Evolutionary conservation across 2,329 filamentous ascomycete species (phyloP), one percentile per base, ranked within the genome.

Genomic region (Cytospora piceae): DNA sequence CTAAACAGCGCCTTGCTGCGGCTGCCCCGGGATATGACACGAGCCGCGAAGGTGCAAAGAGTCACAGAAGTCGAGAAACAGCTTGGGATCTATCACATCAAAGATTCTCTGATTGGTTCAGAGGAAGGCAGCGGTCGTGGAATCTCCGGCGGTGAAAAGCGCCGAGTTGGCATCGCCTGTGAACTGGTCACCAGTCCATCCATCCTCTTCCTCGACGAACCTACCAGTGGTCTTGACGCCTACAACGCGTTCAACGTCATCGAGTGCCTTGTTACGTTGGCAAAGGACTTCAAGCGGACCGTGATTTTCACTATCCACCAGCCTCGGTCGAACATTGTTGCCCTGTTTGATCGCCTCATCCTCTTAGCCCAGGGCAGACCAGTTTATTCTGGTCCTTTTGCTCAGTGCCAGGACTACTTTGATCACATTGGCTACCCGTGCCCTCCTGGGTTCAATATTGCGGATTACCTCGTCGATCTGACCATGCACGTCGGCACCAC

Each of bases 271-370:
- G 94, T 98, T 49, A 97, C 91, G 1, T 81, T 99, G 54, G 95
- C 96, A 60, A 97, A 97, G 81, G 95, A 89, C 52, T 99, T 98
- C 80, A 96, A 97, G 79, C 87, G 96, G 67, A 99, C 96, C 0
- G 93, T 99, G 63, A 91, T 99, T 68, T 97, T 99, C 79, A 99
- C 95, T 17, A 99, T 99, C 69, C 95, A 99, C 76, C 95, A 99
- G 74, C 95, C 95, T 46, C 88, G 96, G 70, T 99, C 95, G 14
- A 99, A 99, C 77, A 99, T 99, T 73, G 95, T 98, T 27, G 95
- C 95, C 12, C 85, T 99, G 3, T 99, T 99, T 74, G 95, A 99
- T 75, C 89, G 94, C 64, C 84, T 99, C n/a, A 85, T 99, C 62
- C 86, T 99, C 17, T 83, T 99, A 53, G 95, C 95, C 2, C 90